Evolutionary conservation across 305 asterid genomes (phyloP).

Genomic region (Solanum chacoense): DNA sequence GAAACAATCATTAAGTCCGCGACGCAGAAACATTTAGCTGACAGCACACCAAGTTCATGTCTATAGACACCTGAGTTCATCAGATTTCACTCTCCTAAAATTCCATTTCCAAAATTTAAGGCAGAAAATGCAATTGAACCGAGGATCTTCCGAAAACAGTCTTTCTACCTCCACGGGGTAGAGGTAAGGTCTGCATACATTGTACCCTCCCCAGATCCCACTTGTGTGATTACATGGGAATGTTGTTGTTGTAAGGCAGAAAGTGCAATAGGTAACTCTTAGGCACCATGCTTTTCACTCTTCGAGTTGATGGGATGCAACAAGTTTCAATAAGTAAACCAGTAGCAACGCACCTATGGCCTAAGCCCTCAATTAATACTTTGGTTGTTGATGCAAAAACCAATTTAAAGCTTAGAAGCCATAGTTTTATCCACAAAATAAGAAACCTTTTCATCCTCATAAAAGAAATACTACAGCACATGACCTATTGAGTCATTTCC

Average conservation of each 20-base stretch:
- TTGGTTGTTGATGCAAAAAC: not conserved
- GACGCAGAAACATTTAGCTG: constrained; percentile 10
- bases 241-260: not conserved
- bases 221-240: not conserved
- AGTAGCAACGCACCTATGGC: not conserved
- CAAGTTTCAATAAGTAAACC: not conserved
- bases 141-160: not conserved
- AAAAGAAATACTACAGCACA: not conserved
- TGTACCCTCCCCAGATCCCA: not conserved
- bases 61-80: not conserved
- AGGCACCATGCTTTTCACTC: not conserved
- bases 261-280: not conserved
- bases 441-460: not conserved
- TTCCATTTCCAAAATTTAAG: not conserved
- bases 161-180: not conserved
- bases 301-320: not conserved
- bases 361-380: not conserved
- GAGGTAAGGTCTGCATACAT: not conserved
- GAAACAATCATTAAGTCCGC: constrained; percentile 13
- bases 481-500: not conserved
- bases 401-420: not conserved
- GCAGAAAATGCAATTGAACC: not conserved
- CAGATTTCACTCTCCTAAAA: not conserved
- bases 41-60: constrained; percentile 5
- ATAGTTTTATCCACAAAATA: not conserved